Conservation (phyloP, 352 stramenopile genomes). For the Albugo laibachii region DNA sequence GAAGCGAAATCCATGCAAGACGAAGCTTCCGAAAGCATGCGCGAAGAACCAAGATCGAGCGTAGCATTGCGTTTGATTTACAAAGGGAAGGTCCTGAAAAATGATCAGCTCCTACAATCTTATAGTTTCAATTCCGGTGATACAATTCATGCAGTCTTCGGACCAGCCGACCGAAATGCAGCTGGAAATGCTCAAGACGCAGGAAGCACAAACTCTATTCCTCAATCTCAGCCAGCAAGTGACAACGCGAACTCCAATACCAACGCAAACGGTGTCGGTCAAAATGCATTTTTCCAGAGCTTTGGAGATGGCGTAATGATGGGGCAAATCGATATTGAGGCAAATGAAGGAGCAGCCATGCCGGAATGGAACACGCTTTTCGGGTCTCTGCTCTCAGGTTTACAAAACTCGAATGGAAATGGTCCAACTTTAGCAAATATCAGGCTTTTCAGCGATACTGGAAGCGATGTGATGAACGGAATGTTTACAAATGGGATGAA, state of each 20-base stretch:
- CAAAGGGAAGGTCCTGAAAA: conserved; percentile 28
- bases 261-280: neutral
- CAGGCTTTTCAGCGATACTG: neutral
- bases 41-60: neutral
- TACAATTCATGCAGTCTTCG: conserved; percentile 21
- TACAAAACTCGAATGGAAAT: conserved; percentile 2
- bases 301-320: conserved; percentile 6
- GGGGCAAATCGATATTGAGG: conserved; percentile 5
- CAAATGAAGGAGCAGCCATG: conserved; percentile 1
- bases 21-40: neutral
- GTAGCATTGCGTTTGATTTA: conserved; percentile 19
- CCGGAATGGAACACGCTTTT: conserved; percentile 5
- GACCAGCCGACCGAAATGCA: neutral
- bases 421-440: neutral
- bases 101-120: conserved; percentile 12
- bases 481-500: neutral
- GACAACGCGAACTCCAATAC: neutral
- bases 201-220: neutral
- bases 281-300: neutral
- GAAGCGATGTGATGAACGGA: neutral
- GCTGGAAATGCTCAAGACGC: neutral
- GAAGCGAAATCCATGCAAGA: conserved; percentile 2
- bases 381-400: conserved; percentile 7
- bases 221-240: neutral
- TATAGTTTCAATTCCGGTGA: conserved; percentile 18